phyloP scores from a whole-genome alignment of 2,329 filamentous ascomycete genomes.

The Penicillium sp. region DNA sequence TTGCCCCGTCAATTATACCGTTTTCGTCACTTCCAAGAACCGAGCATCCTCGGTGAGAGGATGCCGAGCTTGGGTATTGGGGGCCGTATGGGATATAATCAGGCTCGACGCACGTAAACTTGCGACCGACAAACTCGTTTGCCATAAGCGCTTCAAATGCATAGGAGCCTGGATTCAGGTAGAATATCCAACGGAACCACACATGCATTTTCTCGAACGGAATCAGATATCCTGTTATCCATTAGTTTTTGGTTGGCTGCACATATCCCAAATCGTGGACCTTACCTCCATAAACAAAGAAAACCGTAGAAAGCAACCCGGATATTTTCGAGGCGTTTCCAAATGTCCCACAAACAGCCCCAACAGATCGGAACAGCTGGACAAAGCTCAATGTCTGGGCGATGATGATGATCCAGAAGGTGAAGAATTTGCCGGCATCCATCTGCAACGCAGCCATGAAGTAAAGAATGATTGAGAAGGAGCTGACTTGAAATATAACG shows the following conservation, averaged over 20 bases:
- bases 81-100: conserved; percentile 49
- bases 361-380: conserved; percentile 52
- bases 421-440: conserved; percentile 61
- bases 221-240: conserved; percentile 57
- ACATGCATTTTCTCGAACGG: conserved; percentile 60
- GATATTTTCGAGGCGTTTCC: conserved; percentile 51
- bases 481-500: conserved; percentile 55
- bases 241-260: neutral
- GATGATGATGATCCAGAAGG: conserved; percentile 57
- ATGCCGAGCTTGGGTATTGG: conserved; percentile 37
- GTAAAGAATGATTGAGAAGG: conserved; percentile 62
- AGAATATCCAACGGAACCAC: conserved; percentile 64
- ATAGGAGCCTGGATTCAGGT: conserved; percentile 66
- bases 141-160: conserved; percentile 67
- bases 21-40: conserved; percentile 31
- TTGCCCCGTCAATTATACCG: conserved; percentile 49
- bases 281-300: conserved; percentile 54
- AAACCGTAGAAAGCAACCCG: conserved; percentile 43
- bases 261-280: neutral
- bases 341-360: conserved; percentile 48
- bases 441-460: conserved; percentile 58
- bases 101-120: conserved; percentile 55
- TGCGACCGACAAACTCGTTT: conserved; percentile 65
- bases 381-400: conserved; percentile 52
- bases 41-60: conserved; percentile 32